Conservation (phyloP, 192 early-diverging fungal species). For the Oehlia diaphana region DNA sequence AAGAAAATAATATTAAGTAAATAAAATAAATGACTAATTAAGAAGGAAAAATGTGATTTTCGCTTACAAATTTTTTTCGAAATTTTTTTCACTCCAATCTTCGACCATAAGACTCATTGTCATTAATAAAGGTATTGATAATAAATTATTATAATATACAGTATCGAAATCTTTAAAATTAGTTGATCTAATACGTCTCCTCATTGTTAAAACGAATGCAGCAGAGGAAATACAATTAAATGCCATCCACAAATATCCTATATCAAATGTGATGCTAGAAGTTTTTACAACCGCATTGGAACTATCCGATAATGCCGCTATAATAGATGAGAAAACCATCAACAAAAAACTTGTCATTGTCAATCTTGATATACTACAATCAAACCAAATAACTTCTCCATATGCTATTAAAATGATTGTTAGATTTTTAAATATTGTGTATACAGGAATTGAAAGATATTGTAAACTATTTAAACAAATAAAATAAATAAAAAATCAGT, state of each 20-base stretch:
- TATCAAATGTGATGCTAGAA: slow-evolving; percentile 27
- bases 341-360: slow-evolving; percentile 84
- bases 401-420: slow-evolving; percentile 98
- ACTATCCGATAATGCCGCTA: slow-evolving; percentile 83
- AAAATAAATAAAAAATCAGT: not conserved
- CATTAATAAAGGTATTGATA: slow-evolving; percentile 80
- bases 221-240: slow-evolving; percentile 90
- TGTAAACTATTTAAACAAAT: slow-evolving; percentile 54
- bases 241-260: slow-evolving; percentile 88
- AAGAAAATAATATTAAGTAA: not conserved
- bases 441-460: slow-evolving; percentile 89
- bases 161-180: slow-evolving; percentile 98
- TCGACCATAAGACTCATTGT: slow-evolving; percentile 68
- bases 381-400: slow-evolving; percentile 83
- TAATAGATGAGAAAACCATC: slow-evolving; percentile 83
- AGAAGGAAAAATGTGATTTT: not conserved
- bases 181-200: slow-evolving; percentile 83
- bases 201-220: slow-evolving; percentile 87
- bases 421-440: slow-evolving; percentile 98
- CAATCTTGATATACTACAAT: slow-evolving; percentile 75
- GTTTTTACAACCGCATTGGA: slow-evolving; percentile 32
- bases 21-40: not conserved
- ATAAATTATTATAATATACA: slow-evolving; percentile 95
- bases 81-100: slow-evolving; percentile 64
- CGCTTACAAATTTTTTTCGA: slow-evolving; percentile 59